These are phyloP conservation scores for Pythium aristosporum DNA, from an alignment of 352 stramenopile genomes.

Conservation along the genomic window DNA sequence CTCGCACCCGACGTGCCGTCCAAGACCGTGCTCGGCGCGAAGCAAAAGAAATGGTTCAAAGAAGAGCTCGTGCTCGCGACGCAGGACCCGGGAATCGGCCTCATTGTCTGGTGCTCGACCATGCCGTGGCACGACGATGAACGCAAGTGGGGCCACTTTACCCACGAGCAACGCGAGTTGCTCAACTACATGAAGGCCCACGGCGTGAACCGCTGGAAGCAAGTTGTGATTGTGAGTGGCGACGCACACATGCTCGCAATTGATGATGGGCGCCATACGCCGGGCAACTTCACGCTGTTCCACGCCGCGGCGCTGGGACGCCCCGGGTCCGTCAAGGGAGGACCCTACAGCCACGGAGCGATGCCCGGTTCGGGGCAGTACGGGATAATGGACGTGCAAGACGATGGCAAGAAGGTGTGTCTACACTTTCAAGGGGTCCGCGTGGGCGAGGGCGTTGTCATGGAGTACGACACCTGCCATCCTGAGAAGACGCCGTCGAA, in stretches of 20 bases:
- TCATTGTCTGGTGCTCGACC: constrained; percentile 86
- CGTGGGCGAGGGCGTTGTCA: constrained; percentile 47
- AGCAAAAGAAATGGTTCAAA: constrained; percentile 89
- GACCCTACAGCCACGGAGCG: constrained; percentile 84
- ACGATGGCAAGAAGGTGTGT: constrained; percentile 67
- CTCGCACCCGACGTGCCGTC: constrained; percentile 53
- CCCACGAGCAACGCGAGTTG: constrained; percentile 74
- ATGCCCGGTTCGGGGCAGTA: constrained; percentile 81
- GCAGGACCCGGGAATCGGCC: constrained; percentile 44
- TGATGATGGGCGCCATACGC: constrained; percentile 74
- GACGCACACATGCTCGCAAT: constrained; percentile 90
- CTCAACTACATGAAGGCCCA: constrained; percentile 70
- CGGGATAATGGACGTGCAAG: constrained; percentile 74
- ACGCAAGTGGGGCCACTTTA: constrained; percentile 87
- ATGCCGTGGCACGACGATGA: constrained; percentile 89
- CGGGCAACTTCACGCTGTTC: constrained; percentile 73
- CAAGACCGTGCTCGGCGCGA: constrained; percentile 80
- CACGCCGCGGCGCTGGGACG: constrained; percentile 80
- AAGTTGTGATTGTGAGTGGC: constrained; percentile 81
- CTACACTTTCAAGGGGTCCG: constrained; percentile 71
- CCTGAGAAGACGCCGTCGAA: constrained; percentile 60
- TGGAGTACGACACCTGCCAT: constrained; percentile 79
- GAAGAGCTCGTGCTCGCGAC: constrained; percentile 64
- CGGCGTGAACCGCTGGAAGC: constrained; percentile 63
- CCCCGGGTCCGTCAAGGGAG: constrained; percentile 82